Evolutionary conservation across 169 alveolate species (phyloP).

Genomic region (Eimeria maxima): DNA sequence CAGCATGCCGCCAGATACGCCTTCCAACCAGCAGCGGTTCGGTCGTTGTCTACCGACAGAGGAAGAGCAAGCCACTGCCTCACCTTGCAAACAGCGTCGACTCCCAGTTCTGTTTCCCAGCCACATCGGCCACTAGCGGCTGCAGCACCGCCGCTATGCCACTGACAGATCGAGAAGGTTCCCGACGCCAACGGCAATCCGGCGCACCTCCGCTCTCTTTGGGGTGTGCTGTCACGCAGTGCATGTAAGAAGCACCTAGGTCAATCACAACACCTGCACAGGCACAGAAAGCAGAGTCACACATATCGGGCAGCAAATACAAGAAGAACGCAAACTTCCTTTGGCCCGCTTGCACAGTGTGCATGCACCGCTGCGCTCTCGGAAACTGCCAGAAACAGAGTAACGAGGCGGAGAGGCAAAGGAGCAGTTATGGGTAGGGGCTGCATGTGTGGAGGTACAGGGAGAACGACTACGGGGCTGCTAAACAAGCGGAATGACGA

Average conservation of each 20-base stretch:
- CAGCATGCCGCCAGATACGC: neutral
- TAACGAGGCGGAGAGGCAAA: neutral
- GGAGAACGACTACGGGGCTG: neutral
- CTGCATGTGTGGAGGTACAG: neutral
- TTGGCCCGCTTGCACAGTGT: neutral
- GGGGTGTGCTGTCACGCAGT: constrained; percentile 81
- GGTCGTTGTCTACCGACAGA: neutral
- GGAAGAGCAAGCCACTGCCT: neutral
- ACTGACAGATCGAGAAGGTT: constrained; percentile 84
- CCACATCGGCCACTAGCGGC: constrained; percentile 83
- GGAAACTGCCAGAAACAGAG: neutral
- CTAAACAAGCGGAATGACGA: neutral
- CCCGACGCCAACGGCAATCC: constrained; percentile 84
- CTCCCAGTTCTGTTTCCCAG: constrained; percentile 84
- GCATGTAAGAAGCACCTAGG: constrained; percentile 84
- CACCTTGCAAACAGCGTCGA: constrained; percentile 82
- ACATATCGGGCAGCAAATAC: neutral
- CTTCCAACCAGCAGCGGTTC: neutral
- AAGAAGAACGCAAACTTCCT: neutral
- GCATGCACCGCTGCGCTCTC: neutral
- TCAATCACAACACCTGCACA: constrained; percentile 75
- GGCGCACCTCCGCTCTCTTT: constrained; percentile 19
- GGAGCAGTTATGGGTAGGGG: neutral
- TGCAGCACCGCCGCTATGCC: constrained; percentile 82
- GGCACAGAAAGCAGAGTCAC: neutral